A percentile compares a stretch with the other conserved stretches of the same genome.
Evolutionary conservation across 2,329 filamentous ascomycete genomes (phyloP).

Genomic region (Exutisphaerella laricina): DNA sequence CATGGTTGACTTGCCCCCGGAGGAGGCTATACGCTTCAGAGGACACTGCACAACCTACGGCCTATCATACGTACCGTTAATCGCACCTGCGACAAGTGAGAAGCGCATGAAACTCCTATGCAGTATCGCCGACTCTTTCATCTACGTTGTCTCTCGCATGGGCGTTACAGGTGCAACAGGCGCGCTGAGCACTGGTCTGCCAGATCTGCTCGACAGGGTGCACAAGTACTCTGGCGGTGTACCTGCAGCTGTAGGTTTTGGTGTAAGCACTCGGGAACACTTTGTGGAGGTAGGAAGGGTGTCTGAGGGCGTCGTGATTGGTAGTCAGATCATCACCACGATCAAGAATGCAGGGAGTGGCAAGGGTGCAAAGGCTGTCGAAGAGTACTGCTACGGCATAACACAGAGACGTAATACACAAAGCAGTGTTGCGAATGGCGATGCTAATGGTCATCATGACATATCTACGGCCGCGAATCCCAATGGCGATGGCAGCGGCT

Average conservation of each 20-base stretch:
- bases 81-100: slow-evolving; percentile 89
- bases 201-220: slow-evolving; percentile 74
- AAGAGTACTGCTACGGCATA: slow-evolving; percentile 78
- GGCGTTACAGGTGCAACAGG: slow-evolving; percentile 91
- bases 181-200: slow-evolving; percentile 72
- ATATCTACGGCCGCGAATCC: slow-evolving; percentile 32
- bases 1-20: slow-evolving; percentile 88
- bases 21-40: slow-evolving; percentile 91
- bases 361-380: slow-evolving; percentile 64
- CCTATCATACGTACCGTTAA: slow-evolving; percentile 95
- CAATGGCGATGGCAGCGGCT: slow-evolving; percentile 33
- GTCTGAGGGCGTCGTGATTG: slow-evolving; percentile 92
- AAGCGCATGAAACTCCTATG: slow-evolving; percentile 92
- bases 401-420: slow-evolving; percentile 37
- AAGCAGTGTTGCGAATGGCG: slow-evolving; percentile 13
- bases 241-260: slow-evolving; percentile 89
- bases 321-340: slow-evolving; percentile 86
- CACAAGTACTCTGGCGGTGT: slow-evolving; percentile 89
- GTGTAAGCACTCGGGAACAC: slow-evolving; percentile 91
- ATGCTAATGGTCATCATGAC: slow-evolving; percentile 22
- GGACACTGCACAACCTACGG: slow-evolving; percentile 73
- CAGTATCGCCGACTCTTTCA: slow-evolving; percentile 95
- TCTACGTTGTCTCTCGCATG: slow-evolving; percentile 97
- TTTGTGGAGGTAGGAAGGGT: slow-evolving; percentile 78
- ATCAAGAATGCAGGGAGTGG: slow-evolving; percentile 64